Base-by-base conservation (phyloP, 2,329 filamentous ascomycete species). In the Sporothrix euskadiensis region DNA sequence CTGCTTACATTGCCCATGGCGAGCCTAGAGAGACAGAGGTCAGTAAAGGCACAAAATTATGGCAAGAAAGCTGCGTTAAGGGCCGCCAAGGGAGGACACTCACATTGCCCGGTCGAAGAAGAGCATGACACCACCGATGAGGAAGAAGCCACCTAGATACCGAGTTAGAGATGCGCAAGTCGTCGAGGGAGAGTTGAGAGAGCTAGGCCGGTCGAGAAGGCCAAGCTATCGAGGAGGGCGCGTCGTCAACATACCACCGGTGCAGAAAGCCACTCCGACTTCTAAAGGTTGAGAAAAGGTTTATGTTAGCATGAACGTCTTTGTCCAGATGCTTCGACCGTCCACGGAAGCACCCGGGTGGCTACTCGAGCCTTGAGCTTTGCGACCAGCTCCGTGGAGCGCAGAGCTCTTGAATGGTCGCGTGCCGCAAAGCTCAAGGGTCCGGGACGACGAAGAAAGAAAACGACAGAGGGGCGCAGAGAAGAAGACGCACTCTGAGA, bases 31-130 rank as follows among this genome's bases (percentile, higher is more conserved):
- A 44, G n/a, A 26, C 41, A 49, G 39, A 52, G 30, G 73, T 65
- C 65, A 52, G 74, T 9, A 68, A 16, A 30, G 1, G 63, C 41
- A 32, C 44, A 41, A 26, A 7, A 8, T 30, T 39, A 47, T 69
- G 63, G 32, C 56, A 39, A 41, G 30, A 10, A 65, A 32, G 57
- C 57, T 39, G 12, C 4, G 16, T 12, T 16, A 6, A 41, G 39
- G 6, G 6, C 16, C 10, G 12, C 7, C 19, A 1, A 35, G 52
- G 35, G 4, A 26, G 57, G 26, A 57, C 10, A 86, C 90, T 80
- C 85, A 95, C 93, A 98, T 94, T 79, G 96, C 93, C 77, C 96
- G 90, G 84, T 99, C 96, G 85, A 99, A 99, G 85, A 99, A 98
- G 83, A 99, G 89, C 83, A 99, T 88, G 10, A 99, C 93, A 75